Base-by-base conservation (phyloP, 2,329 filamentous ascomycete genomes). In the Cordyceps tenuipes region DNA sequence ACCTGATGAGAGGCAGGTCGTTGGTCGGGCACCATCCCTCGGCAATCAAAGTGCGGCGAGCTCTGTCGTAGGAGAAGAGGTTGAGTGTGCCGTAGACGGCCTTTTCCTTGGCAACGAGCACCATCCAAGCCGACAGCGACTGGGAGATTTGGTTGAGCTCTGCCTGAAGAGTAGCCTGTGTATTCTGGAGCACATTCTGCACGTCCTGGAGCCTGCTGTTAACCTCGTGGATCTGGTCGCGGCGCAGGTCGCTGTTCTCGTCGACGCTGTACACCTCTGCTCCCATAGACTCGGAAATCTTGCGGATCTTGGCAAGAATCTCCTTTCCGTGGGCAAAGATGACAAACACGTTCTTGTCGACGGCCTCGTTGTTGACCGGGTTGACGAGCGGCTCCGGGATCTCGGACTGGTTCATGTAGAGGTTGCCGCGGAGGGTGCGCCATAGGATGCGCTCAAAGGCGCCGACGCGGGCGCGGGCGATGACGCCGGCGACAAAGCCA, bases 341-440 rank as follows among this genome's bases (percentile, higher is more conserved):
- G 70, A 99, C 93, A 70, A 99, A 99, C 60, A 99, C 94, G 68
- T 97, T 99, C 85, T 99, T 99, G 79, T 89, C 86, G 67, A 95
- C 82, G 64, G 90, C 82, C 76, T 97, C 93, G 72, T 97, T 97
- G 77, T 85, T 96, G 71, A 88, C 83, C 17, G 94, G 93, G 73
- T 99, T 90, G 72, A 96, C 82, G 67, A 99, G 88, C 43, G 90
- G 86, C 73, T 99, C 93, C 8, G 91, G 87, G 63, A 99, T 99
- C 80, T 99, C 94, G 46, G 93, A 93, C 79, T 99, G 95, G 77
- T 99, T 99, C 94, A 99, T 99, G 82, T 97, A 99, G 64, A 99
- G 79, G 75, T 99, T 99, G 69, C 94, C 94, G 73, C 94, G 91
- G 47, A 99, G 84, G 0, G 95, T 97, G 69, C 94, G 86, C 94